These are phyloP conservation scores for Orbilia brochopaga DNA, from an alignment of 2,329 filamentous ascomycete genomes.

Conservation along the genomic window DNA sequence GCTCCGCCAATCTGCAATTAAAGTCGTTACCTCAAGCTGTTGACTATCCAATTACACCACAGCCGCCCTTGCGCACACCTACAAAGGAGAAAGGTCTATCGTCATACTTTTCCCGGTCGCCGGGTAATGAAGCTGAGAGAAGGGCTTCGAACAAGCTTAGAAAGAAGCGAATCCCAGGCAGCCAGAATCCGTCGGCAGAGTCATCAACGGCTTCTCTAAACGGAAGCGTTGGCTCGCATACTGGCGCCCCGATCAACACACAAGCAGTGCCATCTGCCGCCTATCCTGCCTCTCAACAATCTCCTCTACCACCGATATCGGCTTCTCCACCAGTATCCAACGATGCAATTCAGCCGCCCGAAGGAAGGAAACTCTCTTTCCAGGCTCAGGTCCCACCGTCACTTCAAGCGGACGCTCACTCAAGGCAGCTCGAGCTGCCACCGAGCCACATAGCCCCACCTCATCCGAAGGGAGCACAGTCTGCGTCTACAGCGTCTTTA, in stretches of 20 bases:
- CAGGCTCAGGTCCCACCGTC: constrained; percentile 60
- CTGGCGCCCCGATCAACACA: constrained; percentile 55
- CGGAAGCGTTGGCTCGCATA: constrained; percentile 38
- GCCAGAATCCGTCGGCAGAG: constrained; percentile 82
- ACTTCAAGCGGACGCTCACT: constrained; percentile 59
- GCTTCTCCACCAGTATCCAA: constrained; percentile 50
- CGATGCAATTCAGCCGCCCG: neutral
- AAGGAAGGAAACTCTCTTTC: constrained; percentile 21
- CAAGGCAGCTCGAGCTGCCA: constrained; percentile 55
- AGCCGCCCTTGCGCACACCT: constrained; percentile 63
- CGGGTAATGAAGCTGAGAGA: constrained; percentile 67
- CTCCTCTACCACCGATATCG: constrained; percentile 53
- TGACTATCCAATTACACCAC: constrained; percentile 11
- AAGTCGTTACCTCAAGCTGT: constrained; percentile 47
- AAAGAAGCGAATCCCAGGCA: constrained; percentile 80
- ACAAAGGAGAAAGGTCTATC: constrained; percentile 72
- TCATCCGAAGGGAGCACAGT: constrained; percentile 54
- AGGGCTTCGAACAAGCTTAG: constrained; percentile 87
- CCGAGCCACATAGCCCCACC: constrained; percentile 54
- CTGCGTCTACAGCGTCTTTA: constrained; percentile 55
- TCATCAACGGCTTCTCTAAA: constrained; percentile 80
- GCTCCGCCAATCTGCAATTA: constrained; percentile 56
- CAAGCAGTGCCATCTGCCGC: constrained; percentile 56
- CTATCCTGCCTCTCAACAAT: constrained; percentile 54
- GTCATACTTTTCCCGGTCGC: constrained; percentile 73